Evolutionary conservation across 495 filamentous ascomycete species (phyloP).

Genomic region (Trichoderma asperelloides): DNA sequence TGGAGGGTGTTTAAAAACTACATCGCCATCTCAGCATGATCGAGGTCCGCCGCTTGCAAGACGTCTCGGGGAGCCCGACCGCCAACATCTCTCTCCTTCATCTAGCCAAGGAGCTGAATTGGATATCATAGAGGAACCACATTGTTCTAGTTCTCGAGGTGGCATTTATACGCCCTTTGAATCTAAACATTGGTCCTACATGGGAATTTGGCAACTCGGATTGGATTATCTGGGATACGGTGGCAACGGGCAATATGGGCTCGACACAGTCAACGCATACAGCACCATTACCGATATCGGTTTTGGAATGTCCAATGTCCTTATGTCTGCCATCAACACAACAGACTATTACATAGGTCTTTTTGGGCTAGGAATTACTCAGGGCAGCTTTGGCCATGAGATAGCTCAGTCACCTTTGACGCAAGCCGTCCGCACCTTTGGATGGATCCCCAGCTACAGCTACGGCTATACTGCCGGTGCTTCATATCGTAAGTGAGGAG

Average conservation of each 20-base stretch:
- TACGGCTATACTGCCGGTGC: slow-evolving; percentile 64
- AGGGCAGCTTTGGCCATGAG: slow-evolving; percentile 20
- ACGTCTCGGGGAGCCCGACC: background rate
- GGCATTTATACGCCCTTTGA: slow-evolving; percentile 39
- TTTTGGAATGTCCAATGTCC: slow-evolving; percentile 35
- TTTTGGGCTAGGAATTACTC: slow-evolving; percentile 46
- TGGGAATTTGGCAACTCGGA: slow-evolving; percentile 46
- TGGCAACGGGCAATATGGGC: slow-evolving; percentile 49
- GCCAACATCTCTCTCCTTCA: background rate
- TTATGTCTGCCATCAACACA: slow-evolving; percentile 46
- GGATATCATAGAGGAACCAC: slow-evolving; percentile 25
- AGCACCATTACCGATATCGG: slow-evolving; percentile 30
- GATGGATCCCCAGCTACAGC: slow-evolving; percentile 49
- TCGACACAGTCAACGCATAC: slow-evolving; percentile 44
- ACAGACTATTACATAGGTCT: slow-evolving; percentile 49
- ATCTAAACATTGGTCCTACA: slow-evolving; percentile 48
- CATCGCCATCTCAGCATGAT: slow-evolving; percentile 16
- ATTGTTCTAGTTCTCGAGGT: slow-evolving; percentile 40
- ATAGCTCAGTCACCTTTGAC: slow-evolving; percentile 24
- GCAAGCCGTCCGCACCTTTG: slow-evolving; percentile 39
- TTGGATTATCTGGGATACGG: slow-evolving; percentile 42
- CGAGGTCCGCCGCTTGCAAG: slow-evolving; percentile 15
- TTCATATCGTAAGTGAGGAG: slow-evolving; percentile 40
- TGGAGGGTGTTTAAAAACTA: slow-evolving; percentile 40
- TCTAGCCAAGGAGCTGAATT: background rate